These are phyloP conservation scores for Corymbia citriodora DNA, from an alignment of 441 rosid species.

Conservation along the genomic window DNA sequence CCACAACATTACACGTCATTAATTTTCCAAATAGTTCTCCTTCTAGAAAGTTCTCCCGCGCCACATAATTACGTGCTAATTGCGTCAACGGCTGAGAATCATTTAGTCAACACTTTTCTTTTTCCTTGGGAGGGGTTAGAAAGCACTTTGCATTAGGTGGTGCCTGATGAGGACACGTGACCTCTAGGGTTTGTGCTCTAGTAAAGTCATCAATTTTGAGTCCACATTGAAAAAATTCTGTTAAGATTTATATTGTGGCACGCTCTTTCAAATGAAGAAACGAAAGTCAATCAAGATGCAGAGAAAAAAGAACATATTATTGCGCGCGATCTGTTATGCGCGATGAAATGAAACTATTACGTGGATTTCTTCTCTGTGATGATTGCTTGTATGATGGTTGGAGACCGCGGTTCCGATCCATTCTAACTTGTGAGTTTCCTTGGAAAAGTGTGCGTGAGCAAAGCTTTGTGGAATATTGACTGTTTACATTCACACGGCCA, in stretches of 20 bases:
- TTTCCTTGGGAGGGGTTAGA: background rate
- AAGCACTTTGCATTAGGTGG: background rate
- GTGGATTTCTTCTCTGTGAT: no score
- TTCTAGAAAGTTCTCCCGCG: background rate
- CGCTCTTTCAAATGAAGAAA: background rate
- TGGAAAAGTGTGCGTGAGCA: background rate
- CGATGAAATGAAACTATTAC: rapidly evolving
- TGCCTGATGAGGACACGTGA: background rate
- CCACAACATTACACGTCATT: background rate
- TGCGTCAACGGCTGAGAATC: background rate
- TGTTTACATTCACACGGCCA: background rate
- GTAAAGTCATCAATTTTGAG: background rate
- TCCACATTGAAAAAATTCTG: background rate
- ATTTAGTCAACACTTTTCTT: background rate
- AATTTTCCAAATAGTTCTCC: background rate
- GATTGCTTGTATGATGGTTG: background rate
- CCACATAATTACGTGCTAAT: background rate
- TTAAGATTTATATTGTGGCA: background rate
- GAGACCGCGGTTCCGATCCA: background rate
- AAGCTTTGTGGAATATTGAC: background rate
- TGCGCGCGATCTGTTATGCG: background rate
- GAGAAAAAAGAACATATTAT: background rate
- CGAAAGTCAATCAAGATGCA: background rate
- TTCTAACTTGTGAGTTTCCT: background rate
- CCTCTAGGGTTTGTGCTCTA: background rate